phyloP scores from a whole-genome alignment of 306 rosid species.

The Luffa acutangula region DNA sequence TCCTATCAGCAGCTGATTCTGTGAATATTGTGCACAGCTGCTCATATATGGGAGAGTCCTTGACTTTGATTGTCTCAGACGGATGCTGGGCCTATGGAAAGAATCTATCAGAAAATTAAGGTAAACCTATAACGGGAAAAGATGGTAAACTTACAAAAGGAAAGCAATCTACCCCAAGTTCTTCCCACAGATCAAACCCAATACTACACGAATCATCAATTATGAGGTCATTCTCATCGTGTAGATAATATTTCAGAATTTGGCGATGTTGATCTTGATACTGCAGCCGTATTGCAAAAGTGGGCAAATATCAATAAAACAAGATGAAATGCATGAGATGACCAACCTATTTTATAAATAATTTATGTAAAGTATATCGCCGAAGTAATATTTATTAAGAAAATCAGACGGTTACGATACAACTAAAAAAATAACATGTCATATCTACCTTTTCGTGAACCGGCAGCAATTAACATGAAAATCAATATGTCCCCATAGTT shows the following conservation, averaged over 20 bases:
- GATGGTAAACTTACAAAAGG: neutral
- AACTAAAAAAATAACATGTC: neutral
- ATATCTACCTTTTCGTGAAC: neutral
- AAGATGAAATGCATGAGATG: neutral
- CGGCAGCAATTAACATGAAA: neutral
- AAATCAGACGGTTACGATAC: neutral
- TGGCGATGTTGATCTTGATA: neutral
- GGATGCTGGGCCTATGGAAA: conserved; percentile 41
- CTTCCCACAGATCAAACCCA: conserved; percentile 68
- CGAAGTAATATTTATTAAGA: neutral
- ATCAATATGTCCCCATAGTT: neutral
- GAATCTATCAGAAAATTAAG: conserved; percentile 17
- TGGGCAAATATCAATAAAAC: neutral
- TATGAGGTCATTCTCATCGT: conserved; percentile 58
- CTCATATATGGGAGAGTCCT: conserved; percentile 77
- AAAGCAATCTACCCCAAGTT: conserved; percentile 43
- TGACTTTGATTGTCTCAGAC: conserved; percentile 46
- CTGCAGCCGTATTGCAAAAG: neutral
- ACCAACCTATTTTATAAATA: neutral
- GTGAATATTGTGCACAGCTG: conserved; percentile 68
- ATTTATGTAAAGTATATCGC: neutral
- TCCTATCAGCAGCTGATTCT: conserved; percentile 62
- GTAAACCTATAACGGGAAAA: neutral
- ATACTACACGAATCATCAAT: conserved; percentile 57
- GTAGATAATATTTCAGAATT: conserved; percentile 11